These are phyloP conservation scores for Tirmania nivea DNA, from an alignment of 495 filamentous ascomycete species.

Conservation along the genomic window DNA sequence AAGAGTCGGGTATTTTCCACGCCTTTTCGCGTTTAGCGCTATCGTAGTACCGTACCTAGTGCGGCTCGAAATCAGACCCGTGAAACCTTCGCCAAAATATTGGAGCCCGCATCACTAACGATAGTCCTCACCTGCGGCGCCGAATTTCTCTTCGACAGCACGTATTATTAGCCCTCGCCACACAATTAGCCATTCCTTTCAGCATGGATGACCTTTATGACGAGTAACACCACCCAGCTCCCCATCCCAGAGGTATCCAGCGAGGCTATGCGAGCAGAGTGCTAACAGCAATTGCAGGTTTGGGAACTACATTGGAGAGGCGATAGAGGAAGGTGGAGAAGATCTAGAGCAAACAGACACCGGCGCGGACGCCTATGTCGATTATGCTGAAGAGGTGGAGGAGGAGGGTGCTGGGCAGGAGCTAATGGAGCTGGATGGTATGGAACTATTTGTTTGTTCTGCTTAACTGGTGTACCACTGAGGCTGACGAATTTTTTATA, in stretches of 20 bases:
- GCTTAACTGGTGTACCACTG: neutral
- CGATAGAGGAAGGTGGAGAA: constrained; percentile 72
- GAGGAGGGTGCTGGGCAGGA: constrained; percentile 49
- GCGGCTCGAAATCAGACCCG: too few relatives aligned
- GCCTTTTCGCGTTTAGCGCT: too few relatives aligned
- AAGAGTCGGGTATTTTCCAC: too few relatives aligned
- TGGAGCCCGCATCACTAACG: too few relatives aligned
- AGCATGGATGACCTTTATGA: constrained; percentile 70
- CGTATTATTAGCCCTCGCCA: neutral
- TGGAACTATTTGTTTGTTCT: constrained; percentile 2
- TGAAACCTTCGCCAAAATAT: too few relatives aligned
- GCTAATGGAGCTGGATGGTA: constrained; percentile 85
- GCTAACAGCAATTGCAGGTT: constrained; percentile 33
- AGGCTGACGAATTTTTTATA: constrained; percentile 4
- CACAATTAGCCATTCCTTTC: constrained; percentile 7
- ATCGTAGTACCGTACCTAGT: too few relatives aligned
- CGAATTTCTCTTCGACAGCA: neutral
- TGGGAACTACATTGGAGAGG: constrained; percentile 90
- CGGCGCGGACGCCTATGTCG: constrained; percentile 53
- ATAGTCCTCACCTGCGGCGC: neutral
- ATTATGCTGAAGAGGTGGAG: constrained; percentile 49
- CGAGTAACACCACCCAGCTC: constrained; percentile 30
- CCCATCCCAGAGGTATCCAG: neutral
- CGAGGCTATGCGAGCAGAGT: too few relatives aligned
- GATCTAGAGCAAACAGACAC: neutral